Evolutionary conservation across 768 basidiomycete species (phyloP).

Genomic region (Suillus subluteus): DNA sequence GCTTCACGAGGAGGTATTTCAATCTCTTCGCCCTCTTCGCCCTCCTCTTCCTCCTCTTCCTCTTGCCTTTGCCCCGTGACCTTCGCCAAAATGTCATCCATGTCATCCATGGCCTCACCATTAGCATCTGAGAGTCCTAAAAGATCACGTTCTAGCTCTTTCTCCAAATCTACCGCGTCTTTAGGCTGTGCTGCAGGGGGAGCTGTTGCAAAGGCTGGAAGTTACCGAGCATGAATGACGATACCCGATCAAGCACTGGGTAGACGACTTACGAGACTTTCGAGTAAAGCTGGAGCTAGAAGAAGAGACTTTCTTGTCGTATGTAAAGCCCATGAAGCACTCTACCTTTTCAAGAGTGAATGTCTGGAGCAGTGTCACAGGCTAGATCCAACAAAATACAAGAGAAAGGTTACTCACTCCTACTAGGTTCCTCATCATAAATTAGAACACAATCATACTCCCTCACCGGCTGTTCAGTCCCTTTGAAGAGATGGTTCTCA

Average conservation of each 20-base stretch:
- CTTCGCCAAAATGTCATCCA: conserved; percentile 43
- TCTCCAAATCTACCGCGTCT: conserved; percentile 32
- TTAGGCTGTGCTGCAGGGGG: conserved; percentile 32
- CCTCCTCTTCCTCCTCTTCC: conserved; percentile 39
- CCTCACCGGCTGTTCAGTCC: conserved; percentile 59
- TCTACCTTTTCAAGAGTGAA: conserved; percentile 80
- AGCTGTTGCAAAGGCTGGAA: conserved; percentile 24
- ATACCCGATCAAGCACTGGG: background rate
- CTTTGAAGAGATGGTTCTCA: conserved; percentile 60
- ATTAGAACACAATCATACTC: conserved; percentile 80
- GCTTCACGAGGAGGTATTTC: conserved; percentile 26
- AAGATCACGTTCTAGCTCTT: conserved; percentile 32
- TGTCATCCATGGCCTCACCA: conserved; percentile 48
- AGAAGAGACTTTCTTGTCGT: conserved; percentile 48
- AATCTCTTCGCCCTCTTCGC: conserved; percentile 26
- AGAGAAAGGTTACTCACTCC: conserved; percentile 48
- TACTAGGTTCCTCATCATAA: conserved; percentile 66
- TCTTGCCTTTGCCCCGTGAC: conserved; percentile 30
- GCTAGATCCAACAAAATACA: conserved; percentile 9
- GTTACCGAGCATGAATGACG: conserved; percentile 8
- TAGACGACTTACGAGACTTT: conserved; percentile 28
- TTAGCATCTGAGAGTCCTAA: conserved; percentile 39
- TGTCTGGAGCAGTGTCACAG: conserved; percentile 45
- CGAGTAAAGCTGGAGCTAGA: conserved; percentile 21
- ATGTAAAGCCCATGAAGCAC: conserved; percentile 57